Base-by-base conservation (phyloP, 2,329 filamentous ascomycete genomes). In the Atkinsonella texensis region DNA sequence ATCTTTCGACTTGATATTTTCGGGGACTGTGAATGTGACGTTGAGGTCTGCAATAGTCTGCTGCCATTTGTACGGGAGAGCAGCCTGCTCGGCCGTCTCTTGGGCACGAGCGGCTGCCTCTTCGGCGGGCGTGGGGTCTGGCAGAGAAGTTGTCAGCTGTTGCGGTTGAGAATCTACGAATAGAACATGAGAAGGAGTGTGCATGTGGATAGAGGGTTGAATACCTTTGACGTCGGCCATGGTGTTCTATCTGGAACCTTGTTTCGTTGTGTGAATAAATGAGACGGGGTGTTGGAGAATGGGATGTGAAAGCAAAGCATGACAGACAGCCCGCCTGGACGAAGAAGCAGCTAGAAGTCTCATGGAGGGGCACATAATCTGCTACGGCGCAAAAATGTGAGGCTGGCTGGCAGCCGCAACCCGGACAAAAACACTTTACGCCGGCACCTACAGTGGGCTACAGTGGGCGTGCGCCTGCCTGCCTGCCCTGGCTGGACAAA, bases 41-140 rank as follows among this genome's bases (percentile, higher is more conserved):
- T 95, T 88, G 54, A 96, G 73, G 64, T 97, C 93, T 59, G 77
- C 77, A 66, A 98, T 95, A 23, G 86, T 90, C 72, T 98, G 93
- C 11, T 80, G 86, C 93, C 93, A 98, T 73, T 94, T 93, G 82
- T 98, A 98, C 1, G 93, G 93, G 42, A 98, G 83, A 23, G 84
- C 80, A 42, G 83, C 85, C 74, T 98, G 93, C 72, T 98, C 93
- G 61, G 84, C 85, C 52, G 79, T 75, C 72, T 98, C 89, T 66
- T 84, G 83, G 55, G 81, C 84, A 57, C 73, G 74, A 53, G 77
- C 75, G 18, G 79, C 79, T 11, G 76, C 80, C 58, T 75, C 72
- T 57, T 81, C 74, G 56, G 77, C 79, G 53, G 76, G 70, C 20
- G 72, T 75, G 51, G 66, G 71, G 62, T 83, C 79, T 76, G 60